A percentile compares a stretch with the other conserved stretches of the same genome.
Evolutionary conservation across 2,329 filamentous ascomycete genomes (phyloP).

Genomic region (Lasiodiplodia sp.): DNA sequence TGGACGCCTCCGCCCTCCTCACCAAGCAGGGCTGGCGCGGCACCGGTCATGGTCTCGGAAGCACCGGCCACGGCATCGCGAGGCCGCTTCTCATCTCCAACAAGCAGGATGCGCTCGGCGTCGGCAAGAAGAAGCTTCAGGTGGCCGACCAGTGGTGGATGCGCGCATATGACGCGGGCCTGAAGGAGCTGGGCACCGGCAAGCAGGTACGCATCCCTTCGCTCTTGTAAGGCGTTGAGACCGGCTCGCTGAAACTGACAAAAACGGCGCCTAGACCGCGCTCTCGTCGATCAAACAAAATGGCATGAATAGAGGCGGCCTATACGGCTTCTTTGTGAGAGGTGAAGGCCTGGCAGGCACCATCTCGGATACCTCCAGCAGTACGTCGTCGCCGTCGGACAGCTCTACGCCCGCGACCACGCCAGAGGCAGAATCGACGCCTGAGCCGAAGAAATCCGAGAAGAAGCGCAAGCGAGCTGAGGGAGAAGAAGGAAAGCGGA

Average conservation of each 20-base stretch:
- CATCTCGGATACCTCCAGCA: constrained; percentile 45
- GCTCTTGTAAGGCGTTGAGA: background rate
- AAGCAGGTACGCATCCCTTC: constrained; percentile 58
- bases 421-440: constrained; percentile 6
- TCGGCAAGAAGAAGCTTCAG: constrained; percentile 75
- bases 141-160: constrained; percentile 94
- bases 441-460: background rate
- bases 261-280: constrained; percentile 60
- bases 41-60: constrained; percentile 85
- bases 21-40: constrained; percentile 90
- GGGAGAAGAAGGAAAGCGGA: constrained; percentile 31
- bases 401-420: constrained; percentile 31
- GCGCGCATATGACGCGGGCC: constrained; percentile 88
- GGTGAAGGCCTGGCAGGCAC: constrained; percentile 82
- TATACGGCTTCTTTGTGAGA: constrained; percentile 86
- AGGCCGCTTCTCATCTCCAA: constrained; percentile 83
- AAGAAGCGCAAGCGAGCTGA: constrained; percentile 41
- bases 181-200: constrained; percentile 74
- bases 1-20: constrained; percentile 87
- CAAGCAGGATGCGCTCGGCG: constrained; percentile 80
- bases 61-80: constrained; percentile 75
- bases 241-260: background rate
- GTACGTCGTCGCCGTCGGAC: constrained; percentile 24
- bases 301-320: constrained; percentile 58
- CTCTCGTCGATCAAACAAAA: constrained; percentile 55